These are phyloP conservation scores for Podaxis sp. DNA, from an alignment of 768 basidiomycete genomes.

Conservation along the genomic window DNA sequence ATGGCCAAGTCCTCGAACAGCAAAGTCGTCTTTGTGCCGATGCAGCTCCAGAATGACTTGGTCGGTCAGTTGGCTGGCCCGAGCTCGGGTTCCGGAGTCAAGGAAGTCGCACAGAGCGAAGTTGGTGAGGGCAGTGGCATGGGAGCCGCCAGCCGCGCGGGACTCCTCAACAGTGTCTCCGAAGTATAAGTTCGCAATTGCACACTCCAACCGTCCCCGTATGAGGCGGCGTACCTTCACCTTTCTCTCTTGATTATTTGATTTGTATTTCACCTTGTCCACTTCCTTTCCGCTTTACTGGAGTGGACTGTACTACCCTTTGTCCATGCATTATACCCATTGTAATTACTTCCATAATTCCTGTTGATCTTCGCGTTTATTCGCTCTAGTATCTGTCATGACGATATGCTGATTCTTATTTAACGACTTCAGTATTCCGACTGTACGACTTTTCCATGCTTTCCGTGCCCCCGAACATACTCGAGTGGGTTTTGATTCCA, in stretches of 20 bases:
- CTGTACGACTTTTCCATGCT: background rate
- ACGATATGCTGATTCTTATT: background rate
- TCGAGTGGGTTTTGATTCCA: background rate
- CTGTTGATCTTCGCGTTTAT: background rate
- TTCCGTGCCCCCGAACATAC: background rate
- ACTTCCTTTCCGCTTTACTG: background rate
- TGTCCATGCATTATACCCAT: background rate
- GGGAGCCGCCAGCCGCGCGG: conserved; percentile 46
- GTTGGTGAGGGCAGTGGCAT: conserved; percentile 34
- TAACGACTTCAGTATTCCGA: conserved; percentile 2
- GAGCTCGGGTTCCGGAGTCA: conserved; percentile 24
- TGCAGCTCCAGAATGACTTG: conserved; percentile 83
- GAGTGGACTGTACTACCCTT: background rate
- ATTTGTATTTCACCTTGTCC: background rate
- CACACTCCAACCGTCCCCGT: background rate
- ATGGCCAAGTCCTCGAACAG: conserved; percentile 89
- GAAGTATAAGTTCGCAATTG: conserved; percentile 31
- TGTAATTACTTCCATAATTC: background rate
- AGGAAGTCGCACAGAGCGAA: conserved; percentile 32
- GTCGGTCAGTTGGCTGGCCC: conserved; percentile 43
- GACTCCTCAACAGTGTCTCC: conserved; percentile 50
- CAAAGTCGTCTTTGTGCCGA: conserved; percentile 95
- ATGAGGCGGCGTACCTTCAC: background rate
- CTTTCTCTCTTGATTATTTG: background rate
- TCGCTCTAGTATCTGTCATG: background rate